A percentile compares a stretch with the other conserved stretches of the same genome.
Evolutionary conservation across 2,329 filamentous ascomycete genomes (phyloP).

Genomic region (Leptographium procerum): DNA sequence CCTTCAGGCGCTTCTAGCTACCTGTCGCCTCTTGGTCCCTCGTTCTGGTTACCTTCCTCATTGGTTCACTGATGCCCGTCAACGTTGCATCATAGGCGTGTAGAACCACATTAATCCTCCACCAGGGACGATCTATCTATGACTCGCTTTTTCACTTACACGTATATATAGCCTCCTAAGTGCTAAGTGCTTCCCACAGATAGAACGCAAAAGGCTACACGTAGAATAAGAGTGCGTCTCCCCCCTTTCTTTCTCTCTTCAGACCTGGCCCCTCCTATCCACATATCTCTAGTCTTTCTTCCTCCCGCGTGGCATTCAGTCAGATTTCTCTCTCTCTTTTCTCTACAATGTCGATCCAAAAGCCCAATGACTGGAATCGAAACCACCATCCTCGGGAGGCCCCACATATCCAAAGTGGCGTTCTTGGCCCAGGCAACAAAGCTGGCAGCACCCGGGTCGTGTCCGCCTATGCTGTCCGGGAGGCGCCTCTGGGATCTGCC

Average conservation of each 20-base stretch:
- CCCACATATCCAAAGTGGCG: background rate
- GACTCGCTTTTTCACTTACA: background rate
- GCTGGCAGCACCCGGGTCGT: background rate
- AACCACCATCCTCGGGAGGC: background rate
- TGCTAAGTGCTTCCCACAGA: background rate
- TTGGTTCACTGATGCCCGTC: background rate
- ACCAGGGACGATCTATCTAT: background rate
- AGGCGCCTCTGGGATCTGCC: conserved; percentile 13
- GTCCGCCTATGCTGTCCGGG: conserved; percentile 7
- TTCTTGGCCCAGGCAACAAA: background rate
- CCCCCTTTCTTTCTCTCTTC: no score
- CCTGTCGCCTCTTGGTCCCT: background rate
- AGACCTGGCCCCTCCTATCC: background rate
- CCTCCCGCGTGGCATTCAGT: no score
- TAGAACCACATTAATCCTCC: background rate
- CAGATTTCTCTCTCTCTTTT: no score
- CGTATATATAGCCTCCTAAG: background rate
- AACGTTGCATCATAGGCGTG: background rate
- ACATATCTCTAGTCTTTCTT: background rate
- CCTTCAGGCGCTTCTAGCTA: background rate
- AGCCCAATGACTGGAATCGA: background rate
- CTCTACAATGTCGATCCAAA: background rate
- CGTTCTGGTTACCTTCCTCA: background rate
- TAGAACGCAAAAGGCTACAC: background rate
- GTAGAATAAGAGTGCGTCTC: background rate